A percentile compares a stretch with the other conserved stretches of the same genome.
These are phyloP conservation scores for Hypoxylon sp. DNA, from an alignment of 2,329 filamentous ascomycete genomes.

Conservation along the genomic window DNA sequence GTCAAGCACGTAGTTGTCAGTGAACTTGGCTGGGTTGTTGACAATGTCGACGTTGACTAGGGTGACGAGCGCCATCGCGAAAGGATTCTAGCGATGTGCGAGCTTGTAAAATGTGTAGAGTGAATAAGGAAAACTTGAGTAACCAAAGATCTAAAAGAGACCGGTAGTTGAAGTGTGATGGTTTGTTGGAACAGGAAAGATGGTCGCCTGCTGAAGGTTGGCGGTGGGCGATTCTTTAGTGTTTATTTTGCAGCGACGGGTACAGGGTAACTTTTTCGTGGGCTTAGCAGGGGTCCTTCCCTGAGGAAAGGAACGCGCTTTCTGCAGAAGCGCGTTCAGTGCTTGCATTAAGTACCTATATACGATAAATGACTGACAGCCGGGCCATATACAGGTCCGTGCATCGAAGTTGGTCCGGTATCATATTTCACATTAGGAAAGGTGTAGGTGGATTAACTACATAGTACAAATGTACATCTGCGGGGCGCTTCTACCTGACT, in stretches of 20 bases:
- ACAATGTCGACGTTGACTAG: constrained; percentile 94
- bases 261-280: constrained; percentile 20
- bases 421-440: not conserved
- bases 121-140: constrained; percentile 27
- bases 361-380: not conserved
- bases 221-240: constrained; percentile 32
- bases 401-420: not conserved
- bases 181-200: constrained; percentile 12
- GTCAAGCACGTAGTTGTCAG: constrained; percentile 94
- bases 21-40: constrained; percentile 97
- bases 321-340: constrained; percentile 51
- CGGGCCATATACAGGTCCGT: not conserved
- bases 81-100: constrained; percentile 28
- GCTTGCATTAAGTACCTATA: constrained; percentile 46
- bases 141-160: constrained; percentile 7
- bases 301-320: constrained; percentile 35
- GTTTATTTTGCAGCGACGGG: constrained; percentile 43
- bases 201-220: constrained; percentile 30
- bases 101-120: constrained; percentile 20
- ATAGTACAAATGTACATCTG: not conserved
- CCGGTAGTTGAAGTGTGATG: not conserved
- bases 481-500: not conserved
- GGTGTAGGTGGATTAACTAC: not conserved
- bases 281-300: constrained; percentile 33
- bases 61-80: constrained; percentile 93